Evolutionary conservation across 352 stramenopile species (phyloP).

Genomic region (Albugo laibachii): DNA sequence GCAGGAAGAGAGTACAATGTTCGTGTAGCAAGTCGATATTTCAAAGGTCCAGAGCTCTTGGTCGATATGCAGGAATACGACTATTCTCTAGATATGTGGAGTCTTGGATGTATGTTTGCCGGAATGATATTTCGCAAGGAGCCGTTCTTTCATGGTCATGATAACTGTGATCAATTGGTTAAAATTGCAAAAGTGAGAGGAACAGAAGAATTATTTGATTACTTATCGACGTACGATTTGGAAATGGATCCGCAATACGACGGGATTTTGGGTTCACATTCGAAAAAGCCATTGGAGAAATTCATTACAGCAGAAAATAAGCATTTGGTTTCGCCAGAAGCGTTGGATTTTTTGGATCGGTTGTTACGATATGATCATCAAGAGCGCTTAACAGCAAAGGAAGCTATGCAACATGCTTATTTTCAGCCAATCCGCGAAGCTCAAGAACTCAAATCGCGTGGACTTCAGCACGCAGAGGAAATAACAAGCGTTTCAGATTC

Average conservation of each 20-base stretch:
- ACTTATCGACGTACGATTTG: constrained; percentile 97
- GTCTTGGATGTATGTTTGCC: constrained; percentile 97
- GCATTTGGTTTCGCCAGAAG: constrained; percentile 90
- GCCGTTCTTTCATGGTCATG: constrained; percentile 98
- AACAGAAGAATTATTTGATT: constrained; percentile 97
- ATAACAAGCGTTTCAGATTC: constrained; percentile 60
- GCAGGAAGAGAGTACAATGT: constrained; percentile 98
- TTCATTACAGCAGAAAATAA: constrained; percentile 98
- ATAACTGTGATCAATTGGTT: constrained; percentile 99
- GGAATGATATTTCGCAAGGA: constrained; percentile 99
- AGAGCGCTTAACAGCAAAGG: constrained; percentile 93
- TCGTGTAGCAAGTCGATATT: constrained; percentile 97
- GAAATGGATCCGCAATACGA: constrained; percentile 98
- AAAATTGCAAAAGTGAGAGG: constrained; percentile 97
- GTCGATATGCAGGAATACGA: constrained; percentile 99
- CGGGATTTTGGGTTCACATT: constrained; percentile 91
- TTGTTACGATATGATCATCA: constrained; percentile 89
- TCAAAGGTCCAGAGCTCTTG: constrained; percentile 97
- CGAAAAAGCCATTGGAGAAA: constrained; percentile 97
- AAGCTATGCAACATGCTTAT: constrained; percentile 96
- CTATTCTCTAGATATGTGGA: constrained; percentile 99
- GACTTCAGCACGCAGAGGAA: constrained; percentile 30
- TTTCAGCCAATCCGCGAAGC: constrained; percentile 87
- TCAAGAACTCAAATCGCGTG: constrained; percentile 46
- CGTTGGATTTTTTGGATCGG: constrained; percentile 88